These are phyloP conservation scores for Thalassiosira hispida DNA, from an alignment of 352 stramenopile genomes.

Conservation along the genomic window DNA sequence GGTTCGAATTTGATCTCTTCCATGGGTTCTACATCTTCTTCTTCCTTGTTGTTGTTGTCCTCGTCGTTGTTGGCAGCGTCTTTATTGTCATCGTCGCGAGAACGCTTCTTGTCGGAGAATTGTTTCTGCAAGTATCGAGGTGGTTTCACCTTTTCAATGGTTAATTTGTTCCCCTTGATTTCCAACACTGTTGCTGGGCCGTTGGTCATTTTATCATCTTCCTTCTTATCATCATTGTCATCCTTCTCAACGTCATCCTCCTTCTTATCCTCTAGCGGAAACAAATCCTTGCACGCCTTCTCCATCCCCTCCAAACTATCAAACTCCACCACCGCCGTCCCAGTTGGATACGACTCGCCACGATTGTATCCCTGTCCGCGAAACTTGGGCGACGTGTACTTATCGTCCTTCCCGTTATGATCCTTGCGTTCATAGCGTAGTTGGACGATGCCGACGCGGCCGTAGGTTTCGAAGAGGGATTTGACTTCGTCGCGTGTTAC, in stretches of 20 bases:
- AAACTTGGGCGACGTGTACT: slow-evolving; percentile 2
- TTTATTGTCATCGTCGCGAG: slow-evolving; percentile 24
- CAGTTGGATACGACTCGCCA: slow-evolving; percentile 34
- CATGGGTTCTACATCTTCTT: slow-evolving; percentile 36
- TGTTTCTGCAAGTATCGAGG: slow-evolving; percentile 15
- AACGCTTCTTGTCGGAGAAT: slow-evolving; percentile 42
- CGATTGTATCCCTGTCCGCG: slow-evolving; percentile 1
- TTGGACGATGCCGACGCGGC: slow-evolving; percentile 71
- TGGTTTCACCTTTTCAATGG: slow-evolving; percentile 48
- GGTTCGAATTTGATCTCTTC: slow-evolving; percentile 56
- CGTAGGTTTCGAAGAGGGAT: slow-evolving; percentile 73
- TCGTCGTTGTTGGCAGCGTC: slow-evolving; percentile 28
- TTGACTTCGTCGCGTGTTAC: slow-evolving; percentile 74
- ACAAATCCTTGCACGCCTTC: slow-evolving; percentile 49
- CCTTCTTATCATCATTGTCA: slow-evolving; percentile 33
- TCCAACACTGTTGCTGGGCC: slow-evolving; percentile 34
- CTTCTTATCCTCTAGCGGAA: slow-evolving; percentile 53
- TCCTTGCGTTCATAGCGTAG: slow-evolving; percentile 50
- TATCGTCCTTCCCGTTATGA: slow-evolving; percentile 20
- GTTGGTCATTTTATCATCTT: slow-evolving; percentile 29
- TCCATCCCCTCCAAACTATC: slow-evolving; percentile 40
- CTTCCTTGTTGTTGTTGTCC: slow-evolving; percentile 23
- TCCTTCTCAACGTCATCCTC: slow-evolving; percentile 53
- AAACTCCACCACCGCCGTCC: slow-evolving; percentile 78
- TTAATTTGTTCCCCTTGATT: slow-evolving; percentile 52